These are phyloP conservation scores for Colletotrichum simmondsii DNA, from an alignment of 2,329 filamentous ascomycete genomes.

Conservation along the genomic window DNA sequence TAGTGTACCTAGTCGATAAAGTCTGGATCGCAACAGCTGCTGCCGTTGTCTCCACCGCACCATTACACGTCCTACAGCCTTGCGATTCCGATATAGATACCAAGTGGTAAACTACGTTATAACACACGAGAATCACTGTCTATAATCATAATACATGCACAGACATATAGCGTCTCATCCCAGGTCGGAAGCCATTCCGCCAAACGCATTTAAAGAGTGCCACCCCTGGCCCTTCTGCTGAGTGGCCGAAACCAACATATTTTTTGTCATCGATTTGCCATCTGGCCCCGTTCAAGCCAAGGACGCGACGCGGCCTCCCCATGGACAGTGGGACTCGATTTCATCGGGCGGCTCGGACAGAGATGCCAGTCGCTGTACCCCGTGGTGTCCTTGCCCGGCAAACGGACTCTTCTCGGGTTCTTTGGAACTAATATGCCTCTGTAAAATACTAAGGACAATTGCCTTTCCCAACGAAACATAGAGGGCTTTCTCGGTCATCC, in stretches of 20 bases:
- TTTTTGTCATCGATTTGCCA: conserved; percentile 21
- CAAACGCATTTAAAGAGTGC: background rate
- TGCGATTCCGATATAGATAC: conserved; percentile 1
- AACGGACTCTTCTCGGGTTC: conserved; percentile 1
- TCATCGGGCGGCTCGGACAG: conserved; percentile 28
- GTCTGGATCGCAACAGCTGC: conserved; percentile 21
- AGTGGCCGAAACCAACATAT: conserved; percentile 3
- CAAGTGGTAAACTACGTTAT: background rate
- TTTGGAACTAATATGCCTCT: background rate
- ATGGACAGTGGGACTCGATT: conserved; percentile 6
- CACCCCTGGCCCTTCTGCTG: conserved; percentile 1
- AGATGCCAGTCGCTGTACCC: conserved; percentile 8
- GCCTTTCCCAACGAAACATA: conserved; percentile 18
- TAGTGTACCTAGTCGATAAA: conserved; percentile 19
- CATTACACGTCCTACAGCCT: background rate
- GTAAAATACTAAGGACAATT: background rate
- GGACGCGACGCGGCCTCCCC: conserved; percentile 14
- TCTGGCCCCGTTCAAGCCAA: background rate
- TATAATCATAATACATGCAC: background rate
- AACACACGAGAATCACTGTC: background rate
- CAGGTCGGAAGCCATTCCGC: conserved; percentile 12
- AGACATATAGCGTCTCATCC: background rate
- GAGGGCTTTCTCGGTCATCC: background rate
- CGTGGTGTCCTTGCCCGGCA: conserved; percentile 10
- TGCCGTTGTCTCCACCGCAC: conserved; percentile 5